Evolutionary conservation across 1,284 basidiomycete genomes (phyloP).

Genomic region (Fomitopsis pinicola): DNA sequence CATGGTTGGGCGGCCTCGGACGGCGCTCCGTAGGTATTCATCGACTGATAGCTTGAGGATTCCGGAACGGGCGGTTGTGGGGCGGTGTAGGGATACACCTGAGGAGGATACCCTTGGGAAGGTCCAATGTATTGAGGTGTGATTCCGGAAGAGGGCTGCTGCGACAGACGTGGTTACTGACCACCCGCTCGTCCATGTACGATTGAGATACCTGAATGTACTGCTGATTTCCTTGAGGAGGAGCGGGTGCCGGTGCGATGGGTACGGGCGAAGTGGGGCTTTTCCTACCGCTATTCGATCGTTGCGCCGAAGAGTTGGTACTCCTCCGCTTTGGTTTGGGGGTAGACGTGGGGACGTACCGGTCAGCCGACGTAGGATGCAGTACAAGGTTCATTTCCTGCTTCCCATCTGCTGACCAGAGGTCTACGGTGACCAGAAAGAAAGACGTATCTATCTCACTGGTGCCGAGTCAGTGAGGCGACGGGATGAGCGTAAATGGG

Average conservation of each 20-base stretch:
- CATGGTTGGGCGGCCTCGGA: slow-evolving; percentile 37
- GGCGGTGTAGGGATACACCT: slow-evolving; percentile 37
- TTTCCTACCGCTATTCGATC: slow-evolving; percentile 21
- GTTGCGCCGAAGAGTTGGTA: slow-evolving; percentile 21
- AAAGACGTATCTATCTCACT: slow-evolving; percentile 84
- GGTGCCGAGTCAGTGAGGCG: slow-evolving; percentile 9
- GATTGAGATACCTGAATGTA: slow-evolving; percentile 23
- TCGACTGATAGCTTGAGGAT: slow-evolving; percentile 26
- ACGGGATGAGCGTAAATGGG: slow-evolving; percentile 6
- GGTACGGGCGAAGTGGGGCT: slow-evolving; percentile 11
- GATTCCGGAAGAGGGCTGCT: slow-evolving; percentile 27
- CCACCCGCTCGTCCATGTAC: background rate
- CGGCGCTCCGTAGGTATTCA: slow-evolving; percentile 20
- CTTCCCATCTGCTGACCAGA: slow-evolving; percentile 80
- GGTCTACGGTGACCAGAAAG: slow-evolving; percentile 83
- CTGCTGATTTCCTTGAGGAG: slow-evolving; percentile 13
- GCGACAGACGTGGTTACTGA: slow-evolving; percentile 3
- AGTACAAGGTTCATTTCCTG: slow-evolving; percentile 84
- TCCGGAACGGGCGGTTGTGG: slow-evolving; percentile 31
- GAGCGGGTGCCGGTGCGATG: slow-evolving; percentile 10
- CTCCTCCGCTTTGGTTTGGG: slow-evolving; percentile 46
- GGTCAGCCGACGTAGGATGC: slow-evolving; percentile 75
- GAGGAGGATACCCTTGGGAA: slow-evolving; percentile 36
- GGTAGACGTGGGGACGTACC: slow-evolving; percentile 54
- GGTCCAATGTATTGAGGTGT: slow-evolving; percentile 32